Percentiles rank a stretch among this genome's conserved stretches.
Evolutionary conservation across 352 stramenopile species (phyloP).

Genomic region (Globisporangium camurandrum): DNA sequence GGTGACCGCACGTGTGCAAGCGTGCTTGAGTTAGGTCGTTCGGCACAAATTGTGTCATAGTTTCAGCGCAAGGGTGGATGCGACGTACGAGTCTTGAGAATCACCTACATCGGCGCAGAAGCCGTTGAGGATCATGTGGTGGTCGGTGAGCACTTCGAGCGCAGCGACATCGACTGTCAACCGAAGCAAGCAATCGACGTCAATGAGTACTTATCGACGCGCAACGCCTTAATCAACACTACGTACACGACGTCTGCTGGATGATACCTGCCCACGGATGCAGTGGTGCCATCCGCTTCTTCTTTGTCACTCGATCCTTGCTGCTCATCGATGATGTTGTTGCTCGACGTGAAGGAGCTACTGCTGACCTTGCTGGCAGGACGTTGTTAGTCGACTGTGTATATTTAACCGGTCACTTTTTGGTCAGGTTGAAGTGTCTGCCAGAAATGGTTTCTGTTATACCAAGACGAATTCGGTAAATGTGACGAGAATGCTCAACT

Average conservation of each 20-base stretch:
- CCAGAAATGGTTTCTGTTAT: not conserved
- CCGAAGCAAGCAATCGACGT: not conserved
- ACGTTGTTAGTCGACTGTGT: no score
- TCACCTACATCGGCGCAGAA: slow-evolving; percentile 28
- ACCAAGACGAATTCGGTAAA: not conserved
- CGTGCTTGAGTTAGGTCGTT: no score
- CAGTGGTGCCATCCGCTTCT: slow-evolving; percentile 16
- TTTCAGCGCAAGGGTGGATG: no score
- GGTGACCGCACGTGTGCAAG: not conserved
- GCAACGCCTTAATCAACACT: not conserved
- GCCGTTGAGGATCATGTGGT: slow-evolving; percentile 31
- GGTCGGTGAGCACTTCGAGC: slow-evolving; percentile 30
- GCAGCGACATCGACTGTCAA: slow-evolving; percentile 26
- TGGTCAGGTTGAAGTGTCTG: not conserved
- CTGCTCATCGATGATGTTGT: not conserved
- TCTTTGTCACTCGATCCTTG: slow-evolving; percentile 16
- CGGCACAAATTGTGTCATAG: no score
- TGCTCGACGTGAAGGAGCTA: no score
- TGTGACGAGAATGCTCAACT: no score
- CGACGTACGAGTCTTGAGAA: slow-evolving; percentile 2
- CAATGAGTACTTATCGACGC: not conserved
- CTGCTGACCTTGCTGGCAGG: no score
- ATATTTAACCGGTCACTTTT: no score
- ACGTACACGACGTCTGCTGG: slow-evolving; percentile 27
- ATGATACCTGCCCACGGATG: slow-evolving; percentile 29